Conservation (phyloP, 352 stramenopile species). For the Globisporangium cylindrosporum region DNA sequence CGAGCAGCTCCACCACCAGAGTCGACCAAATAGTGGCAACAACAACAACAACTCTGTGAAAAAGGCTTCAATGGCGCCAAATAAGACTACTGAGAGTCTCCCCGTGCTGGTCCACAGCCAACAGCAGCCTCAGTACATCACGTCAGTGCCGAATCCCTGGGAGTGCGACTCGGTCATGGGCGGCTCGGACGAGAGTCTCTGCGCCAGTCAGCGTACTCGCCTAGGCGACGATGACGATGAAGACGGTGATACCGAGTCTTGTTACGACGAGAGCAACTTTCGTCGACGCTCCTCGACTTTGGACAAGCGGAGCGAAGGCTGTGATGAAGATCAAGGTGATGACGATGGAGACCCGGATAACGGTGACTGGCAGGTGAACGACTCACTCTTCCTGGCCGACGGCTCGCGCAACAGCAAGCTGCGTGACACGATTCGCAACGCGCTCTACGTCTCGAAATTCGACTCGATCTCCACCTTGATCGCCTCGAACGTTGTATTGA, state of each 20-base stretch:
- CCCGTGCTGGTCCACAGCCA: slow-evolving; percentile 24
- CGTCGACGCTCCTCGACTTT: slow-evolving; percentile 14
- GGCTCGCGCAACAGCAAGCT: slow-evolving; percentile 85
- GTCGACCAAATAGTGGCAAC: slow-evolving; percentile 5
- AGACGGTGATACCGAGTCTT: not conserved
- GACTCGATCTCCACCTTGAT: slow-evolving; percentile 89
- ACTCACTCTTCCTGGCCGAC: slow-evolving; percentile 85
- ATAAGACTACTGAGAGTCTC: slow-evolving; percentile 15
- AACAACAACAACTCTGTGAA: slow-evolving; percentile 7
- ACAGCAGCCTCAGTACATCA: not conserved
- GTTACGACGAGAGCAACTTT: slow-evolving; percentile 3
- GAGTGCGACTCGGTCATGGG: slow-evolving; percentile 61
- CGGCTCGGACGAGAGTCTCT: slow-evolving; percentile 40
- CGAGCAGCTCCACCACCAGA: slow-evolving; percentile 21
- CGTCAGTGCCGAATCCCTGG: slow-evolving; percentile 39
- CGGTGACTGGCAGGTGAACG: slow-evolving; percentile 69
- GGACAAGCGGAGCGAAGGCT: slow-evolving; percentile 14
- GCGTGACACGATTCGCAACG: slow-evolving; percentile 75
- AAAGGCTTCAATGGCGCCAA: not conserved
- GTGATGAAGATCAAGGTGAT: slow-evolving; percentile 15
- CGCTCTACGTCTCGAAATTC: slow-evolving; percentile 86
- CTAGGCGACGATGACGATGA: slow-evolving; percentile 25
- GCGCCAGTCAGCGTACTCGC: slow-evolving; percentile 33
- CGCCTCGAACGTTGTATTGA: slow-evolving; percentile 68
- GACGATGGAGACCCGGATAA: slow-evolving; percentile 19